Base-by-base conservation (phyloP, 2,329 filamentous ascomycete genomes). In the Emydomyces testavorans region DNA sequence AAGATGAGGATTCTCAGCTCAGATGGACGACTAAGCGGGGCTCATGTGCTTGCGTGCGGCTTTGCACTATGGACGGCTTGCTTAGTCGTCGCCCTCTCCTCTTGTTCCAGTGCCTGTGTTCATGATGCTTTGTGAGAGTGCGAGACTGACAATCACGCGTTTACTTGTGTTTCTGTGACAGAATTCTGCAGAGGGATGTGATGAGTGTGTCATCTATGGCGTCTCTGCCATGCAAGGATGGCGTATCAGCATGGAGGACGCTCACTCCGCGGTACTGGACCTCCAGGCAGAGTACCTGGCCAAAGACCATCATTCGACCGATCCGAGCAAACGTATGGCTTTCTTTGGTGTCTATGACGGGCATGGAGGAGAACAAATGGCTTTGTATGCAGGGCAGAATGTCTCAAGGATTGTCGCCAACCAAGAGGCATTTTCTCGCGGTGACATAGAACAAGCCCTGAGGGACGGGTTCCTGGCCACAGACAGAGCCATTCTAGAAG, bases 191-290 rank as follows among this genome's bases (percentile, higher is more conserved):
- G 81, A 81, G 65, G 89, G 89, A 70, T 82, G 87, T 72, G 89
- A 96, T 85, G 88, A 94, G 56, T 82, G 86, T 65, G 80, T 94
- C 65, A 71, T 92, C 65, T 98, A 85, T 69, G 92, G 92, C 64
- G 81, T 96, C 57, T 98, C 92, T 57, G 88, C 88, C 70, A 98
- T 98, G 92, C 92, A 98, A 71, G 92, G 92, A 74, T 98, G 92
- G 92, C 85, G 92, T 72, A 96, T 98, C 72, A 94, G 86, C 74
- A 98, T 98, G 92, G 92, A 98, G 69, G 92, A 98, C 66, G 82
- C 92, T 54, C 92, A 98, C 71, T 86, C 85, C 53, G 78, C 85
- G 48, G 73, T 96, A 45, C 83, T 98, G 64, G 86, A 96, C 68
- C 79, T 96, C 57, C 79, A 92, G 61, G 73, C 79, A 52, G 71